Conservation (phyloP, 345 rosid genomes). For the Citrus cavaleriei region DNA sequence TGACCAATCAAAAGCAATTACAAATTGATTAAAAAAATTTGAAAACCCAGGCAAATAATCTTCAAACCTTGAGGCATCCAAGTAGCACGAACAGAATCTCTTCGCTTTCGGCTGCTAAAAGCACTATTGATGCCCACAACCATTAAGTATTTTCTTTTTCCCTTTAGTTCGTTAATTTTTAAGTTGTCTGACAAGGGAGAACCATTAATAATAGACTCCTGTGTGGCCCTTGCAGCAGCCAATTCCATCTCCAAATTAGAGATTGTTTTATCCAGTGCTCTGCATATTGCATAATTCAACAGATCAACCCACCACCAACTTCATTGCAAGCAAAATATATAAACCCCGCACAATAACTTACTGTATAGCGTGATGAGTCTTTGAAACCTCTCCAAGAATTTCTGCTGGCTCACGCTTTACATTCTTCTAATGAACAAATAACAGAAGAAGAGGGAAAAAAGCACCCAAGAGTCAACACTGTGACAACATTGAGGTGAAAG, state of each 20-base stretch:
- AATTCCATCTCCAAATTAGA: slow-evolving; percentile 80
- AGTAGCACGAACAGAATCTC: slow-evolving; percentile 92
- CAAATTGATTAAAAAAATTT: background rate
- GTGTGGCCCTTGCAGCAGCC: slow-evolving; percentile 81
- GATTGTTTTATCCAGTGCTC: slow-evolving; percentile 77
- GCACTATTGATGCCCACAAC: slow-evolving; percentile 92
- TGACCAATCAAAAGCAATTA: background rate
- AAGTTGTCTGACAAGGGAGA: slow-evolving; percentile 69
- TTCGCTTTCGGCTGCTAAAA: slow-evolving; percentile 88
- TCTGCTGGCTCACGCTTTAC: slow-evolving; percentile 52
- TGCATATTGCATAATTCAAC: slow-evolving; percentile 20
- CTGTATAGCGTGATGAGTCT: slow-evolving; percentile 75
- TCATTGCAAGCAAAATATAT: background rate
- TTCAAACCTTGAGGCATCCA: slow-evolving; percentile 96
- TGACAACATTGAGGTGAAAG: background rate
- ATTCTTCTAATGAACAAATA: slow-evolving; percentile 33
- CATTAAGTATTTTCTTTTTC: slow-evolving; percentile 75
- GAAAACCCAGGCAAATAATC: slow-evolving; percentile 1
- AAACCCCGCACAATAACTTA: slow-evolving; percentile 24
- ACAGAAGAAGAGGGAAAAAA: background rate
- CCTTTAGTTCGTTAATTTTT: slow-evolving; percentile 38
- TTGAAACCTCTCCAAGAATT: slow-evolving; percentile 62
- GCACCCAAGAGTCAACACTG: slow-evolving; percentile 7
- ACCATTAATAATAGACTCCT: slow-evolving; percentile 77
- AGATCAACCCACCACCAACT: slow-evolving; percentile 10